Base-by-base conservation (phyloP, 805 yeast genomes). In the Zygotorulaspora danielsina region DNA sequence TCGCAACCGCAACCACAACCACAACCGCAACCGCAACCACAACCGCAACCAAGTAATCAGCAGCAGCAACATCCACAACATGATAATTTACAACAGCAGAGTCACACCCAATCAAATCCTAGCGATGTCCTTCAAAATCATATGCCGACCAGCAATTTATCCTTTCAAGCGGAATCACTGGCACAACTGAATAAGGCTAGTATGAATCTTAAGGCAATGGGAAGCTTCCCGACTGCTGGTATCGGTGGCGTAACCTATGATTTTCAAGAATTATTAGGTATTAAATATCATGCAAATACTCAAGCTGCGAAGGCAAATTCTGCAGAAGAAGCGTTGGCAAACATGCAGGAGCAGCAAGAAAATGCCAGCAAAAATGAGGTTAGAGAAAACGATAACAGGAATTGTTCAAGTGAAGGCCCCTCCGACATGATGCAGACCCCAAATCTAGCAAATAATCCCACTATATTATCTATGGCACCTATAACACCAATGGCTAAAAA, bases 221-320 rank as follows among this genome's bases (percentile, higher is more conserved):
- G 57, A 4, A 49, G 42, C 38, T 53, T 56, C 22, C 54, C 56
- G 22, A 52, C 54, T 8, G 61, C 61, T 4, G 59, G 59, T n/a
- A 54, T 56, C 13, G 59, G 61, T 18, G 59, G 59, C 34, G 57
- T 54, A 3, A 53, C 58, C 2, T 54, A 56, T 41, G 58, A 58
- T 33, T 46, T 57, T 17, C 59, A 57, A 39, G 63, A 58, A 20
- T 19, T 54, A 10, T 32, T 55, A 20, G 52, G 53, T 13, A 36
- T 44, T 20, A 49, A 54, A 13, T 44, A 45, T 34, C 51, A 31
- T 34, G 49, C 45, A 20, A 47, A 36, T 44, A 49, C 44, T 41
- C 48, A 41, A 27, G 49, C 53, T n/a, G 46, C 52, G n/a, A 56
- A 49, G 40, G 53, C 48, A 19, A 49, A 45, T 34, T 43, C 51